These are phyloP conservation scores for Aspergillus conjunctus DNA, from an alignment of 495 filamentous ascomycete genomes.

Conservation along the genomic window DNA sequence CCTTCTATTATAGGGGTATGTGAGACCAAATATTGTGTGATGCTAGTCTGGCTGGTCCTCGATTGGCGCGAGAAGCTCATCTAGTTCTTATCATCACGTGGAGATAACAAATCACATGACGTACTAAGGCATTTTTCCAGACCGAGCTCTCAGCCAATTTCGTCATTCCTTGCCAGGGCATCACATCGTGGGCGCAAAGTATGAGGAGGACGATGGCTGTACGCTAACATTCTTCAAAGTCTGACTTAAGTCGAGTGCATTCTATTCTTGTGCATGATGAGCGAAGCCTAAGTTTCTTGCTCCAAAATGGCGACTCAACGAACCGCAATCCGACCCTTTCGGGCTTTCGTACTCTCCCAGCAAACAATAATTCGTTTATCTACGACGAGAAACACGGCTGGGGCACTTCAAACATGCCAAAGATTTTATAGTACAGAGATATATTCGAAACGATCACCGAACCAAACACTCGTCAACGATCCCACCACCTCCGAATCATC, in stretches of 20 bases:
- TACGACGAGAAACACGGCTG: slow-evolving; percentile 28
- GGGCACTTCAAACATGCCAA: slow-evolving; percentile 26
- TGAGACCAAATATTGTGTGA: no score
- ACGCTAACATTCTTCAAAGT: neutral
- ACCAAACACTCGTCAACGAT: slow-evolving; percentile 17
- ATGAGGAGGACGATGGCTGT: neutral
- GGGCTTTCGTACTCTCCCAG: slow-evolving; percentile 30
- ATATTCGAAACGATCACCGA: slow-evolving; percentile 17
- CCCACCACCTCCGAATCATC: slow-evolving; percentile 43
- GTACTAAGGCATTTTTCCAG: neutral
- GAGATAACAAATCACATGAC: slow-evolving; percentile 19
- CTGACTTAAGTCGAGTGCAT: neutral
- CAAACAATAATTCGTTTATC: slow-evolving; percentile 37
- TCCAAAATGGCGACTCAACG: slow-evolving; percentile 32
- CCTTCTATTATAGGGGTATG: no score
- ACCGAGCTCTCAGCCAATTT: neutral
- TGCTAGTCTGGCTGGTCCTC: no score
- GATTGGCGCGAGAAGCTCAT: neutral
- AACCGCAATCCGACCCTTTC: slow-evolving; percentile 25
- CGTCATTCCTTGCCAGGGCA: slow-evolving; percentile 5
- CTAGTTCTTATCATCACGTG: slow-evolving; percentile 17
- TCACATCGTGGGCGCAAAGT: neutral
- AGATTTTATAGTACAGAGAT: slow-evolving; percentile 41
- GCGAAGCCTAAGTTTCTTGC: slow-evolving; percentile 17
- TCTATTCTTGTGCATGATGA: slow-evolving; percentile 16